Base-by-base conservation (phyloP, 2,329 filamentous ascomycete species). In the Xylariaceae sp. region DNA sequence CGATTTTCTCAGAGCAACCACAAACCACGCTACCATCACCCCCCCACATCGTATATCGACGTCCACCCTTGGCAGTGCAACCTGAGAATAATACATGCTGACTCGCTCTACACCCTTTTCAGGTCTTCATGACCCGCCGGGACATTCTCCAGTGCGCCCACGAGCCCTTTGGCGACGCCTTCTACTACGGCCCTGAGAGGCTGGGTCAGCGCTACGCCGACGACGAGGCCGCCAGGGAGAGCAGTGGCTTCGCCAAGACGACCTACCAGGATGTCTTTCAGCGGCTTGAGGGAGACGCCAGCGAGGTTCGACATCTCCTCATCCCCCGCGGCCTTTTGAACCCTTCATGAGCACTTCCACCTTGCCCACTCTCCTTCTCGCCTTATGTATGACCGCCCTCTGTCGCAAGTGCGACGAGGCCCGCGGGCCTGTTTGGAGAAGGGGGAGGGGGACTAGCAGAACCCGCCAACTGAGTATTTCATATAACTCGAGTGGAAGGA, bases 121-220 rank as follows among this genome's bases (percentile, higher is more conserved):
- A 92, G 85, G 89, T 96, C 45, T 96, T 98, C 61, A 95, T 96
- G 90, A 94, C 89, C 50, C 83, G 87, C 47, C 75, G 76, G 49
- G 81, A 94, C 53, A 79, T 72, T 34, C 73, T 96, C 39, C 71
- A 81, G 51, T 94, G 86, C 57, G 71, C 92, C 49, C 92, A 96
- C 60, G 92, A 98, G 65, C 92, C 92, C 5, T 96, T 96, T 61
- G 90, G 90, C 34, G 92, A 96, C 63, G 84, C 89, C 40, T 96
- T 90, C 57, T 96, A 96, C 66, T 96, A 83, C 55, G 90, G 92
- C 33, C 89, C 90, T 5, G 92, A 98, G 64, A 75, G 86, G 48
- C 71, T 96, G 48, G 80, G 83, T 52, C 66, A 75, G 33, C 77
- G 92, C 50, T 98, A 86, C 56, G 80, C 80, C 52, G 58, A 82